These are phyloP conservation scores for Solanum hybrid DNA, from an alignment of 305 asterid species.

Conservation along the genomic window DNA sequence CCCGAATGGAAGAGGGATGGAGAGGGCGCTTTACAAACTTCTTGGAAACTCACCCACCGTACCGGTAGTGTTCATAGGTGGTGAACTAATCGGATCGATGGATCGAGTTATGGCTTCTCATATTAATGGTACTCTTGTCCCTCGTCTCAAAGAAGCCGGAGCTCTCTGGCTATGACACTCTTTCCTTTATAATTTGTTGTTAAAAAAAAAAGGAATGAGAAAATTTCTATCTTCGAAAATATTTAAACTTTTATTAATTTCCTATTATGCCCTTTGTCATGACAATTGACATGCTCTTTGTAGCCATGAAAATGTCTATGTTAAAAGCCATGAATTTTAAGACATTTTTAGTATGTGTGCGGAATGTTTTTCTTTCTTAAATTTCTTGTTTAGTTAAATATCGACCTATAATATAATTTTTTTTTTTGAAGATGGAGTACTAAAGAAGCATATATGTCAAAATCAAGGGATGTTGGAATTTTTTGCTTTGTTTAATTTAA, in stretches of 20 bases:
- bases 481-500: not conserved
- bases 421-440: not conserved
- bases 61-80: slow-evolving; percentile 44
- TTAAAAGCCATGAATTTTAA: not conserved
- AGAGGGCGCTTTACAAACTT: slow-evolving; percentile 26
- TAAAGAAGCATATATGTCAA: not conserved
- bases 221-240: not conserved
- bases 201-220: not conserved
- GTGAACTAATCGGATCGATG: slow-evolving; percentile 33
- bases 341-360: not conserved
- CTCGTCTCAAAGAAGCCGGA: slow-evolving; percentile 36
- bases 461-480: not conserved
- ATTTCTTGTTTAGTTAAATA: not conserved
- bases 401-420: not conserved
- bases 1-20: slow-evolving; percentile 28
- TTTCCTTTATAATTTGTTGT: not conserved
- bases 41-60: slow-evolving; percentile 23
- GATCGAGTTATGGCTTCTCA: slow-evolving; percentile 41
- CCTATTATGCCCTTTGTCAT: not conserved
- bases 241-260: not conserved
- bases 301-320: not conserved
- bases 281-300: not conserved
- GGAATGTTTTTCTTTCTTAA: not conserved
- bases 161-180: slow-evolving; percentile 34
- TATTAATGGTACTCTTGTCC: slow-evolving; percentile 33